Evolutionary conservation across 2,329 filamentous ascomycete genomes (phyloP).

Genomic region (Furcasterigmium sp.): DNA sequence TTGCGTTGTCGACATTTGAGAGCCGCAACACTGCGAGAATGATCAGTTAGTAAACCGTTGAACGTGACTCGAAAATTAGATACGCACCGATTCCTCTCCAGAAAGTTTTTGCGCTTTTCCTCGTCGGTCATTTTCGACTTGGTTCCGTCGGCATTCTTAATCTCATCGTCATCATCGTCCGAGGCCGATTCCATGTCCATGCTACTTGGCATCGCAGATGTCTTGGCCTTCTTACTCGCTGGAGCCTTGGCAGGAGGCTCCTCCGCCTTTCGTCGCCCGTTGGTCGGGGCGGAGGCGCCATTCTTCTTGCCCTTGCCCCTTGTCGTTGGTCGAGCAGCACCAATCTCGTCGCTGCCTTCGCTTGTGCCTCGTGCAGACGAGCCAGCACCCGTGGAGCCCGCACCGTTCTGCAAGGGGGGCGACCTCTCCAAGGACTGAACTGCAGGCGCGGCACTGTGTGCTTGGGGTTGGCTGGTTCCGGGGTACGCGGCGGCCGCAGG

Average conservation of each 20-base stretch:
- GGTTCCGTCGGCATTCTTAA: constrained; percentile 50
- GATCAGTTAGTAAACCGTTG: constrained; percentile 15
- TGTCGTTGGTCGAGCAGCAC: constrained; percentile 59
- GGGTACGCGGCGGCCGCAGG: constrained; percentile 46
- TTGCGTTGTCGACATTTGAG: constrained; percentile 96
- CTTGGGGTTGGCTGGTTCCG: constrained; percentile 36
- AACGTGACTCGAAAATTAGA: not conserved
- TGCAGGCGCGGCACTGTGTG: constrained; percentile 37
- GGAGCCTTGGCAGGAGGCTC: constrained; percentile 57
- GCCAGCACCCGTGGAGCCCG: constrained; percentile 26
- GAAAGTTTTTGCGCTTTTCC: constrained; percentile 96
- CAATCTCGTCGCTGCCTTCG: constrained; percentile 67
- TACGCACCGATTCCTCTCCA: constrained; percentile 87
- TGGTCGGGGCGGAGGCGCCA: constrained; percentile 37
- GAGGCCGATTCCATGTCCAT: constrained; percentile 21
- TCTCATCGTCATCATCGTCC: constrained; percentile 47
- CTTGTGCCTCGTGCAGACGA: constrained; percentile 51
- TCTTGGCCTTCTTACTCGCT: constrained; percentile 66
- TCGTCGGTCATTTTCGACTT: constrained; percentile 92
- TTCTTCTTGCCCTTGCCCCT: constrained; percentile 68
- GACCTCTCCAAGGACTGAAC: constrained; percentile 35
- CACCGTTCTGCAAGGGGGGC: constrained; percentile 48
- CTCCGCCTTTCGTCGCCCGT: constrained; percentile 76
- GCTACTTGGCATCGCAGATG: constrained; percentile 31
- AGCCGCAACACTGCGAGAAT: constrained; percentile 69